phyloP scores from a whole-genome alignment of 2,329 filamentous ascomycete species.

The Penicillium freii region DNA sequence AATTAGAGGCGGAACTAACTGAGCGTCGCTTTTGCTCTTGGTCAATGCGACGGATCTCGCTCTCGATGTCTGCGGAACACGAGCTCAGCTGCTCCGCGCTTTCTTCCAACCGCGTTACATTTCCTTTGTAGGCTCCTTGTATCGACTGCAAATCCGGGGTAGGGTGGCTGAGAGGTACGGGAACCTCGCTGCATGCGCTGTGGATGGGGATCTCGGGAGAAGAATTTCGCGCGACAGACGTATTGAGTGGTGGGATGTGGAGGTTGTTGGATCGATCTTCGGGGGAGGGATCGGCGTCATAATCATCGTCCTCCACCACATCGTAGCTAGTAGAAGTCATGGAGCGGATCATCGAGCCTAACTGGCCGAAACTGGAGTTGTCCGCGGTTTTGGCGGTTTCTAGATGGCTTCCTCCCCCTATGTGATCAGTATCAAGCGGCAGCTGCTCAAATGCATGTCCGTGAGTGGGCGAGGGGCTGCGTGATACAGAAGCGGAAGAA shows the following conservation, averaged over 20 bases:
- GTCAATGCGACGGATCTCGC: slow-evolving; percentile 48
- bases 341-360: slow-evolving; percentile 40
- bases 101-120: slow-evolving; percentile 50
- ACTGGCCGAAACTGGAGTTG: slow-evolving; percentile 21
- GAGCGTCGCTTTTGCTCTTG: slow-evolving; percentile 45
- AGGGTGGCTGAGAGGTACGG: slow-evolving; percentile 48
- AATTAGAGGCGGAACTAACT: slow-evolving; percentile 44
- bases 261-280: slow-evolving; percentile 23
- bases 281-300: slow-evolving; percentile 37
- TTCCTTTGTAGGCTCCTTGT: slow-evolving; percentile 51
- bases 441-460: slow-evolving; percentile 30
- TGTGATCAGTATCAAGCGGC: slow-evolving; percentile 32
- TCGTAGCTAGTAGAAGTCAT: slow-evolving; percentile 44
- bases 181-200: slow-evolving; percentile 41
- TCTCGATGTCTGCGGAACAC: slow-evolving; percentile 45
- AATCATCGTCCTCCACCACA: slow-evolving; percentile 49
- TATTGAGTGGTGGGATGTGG: slow-evolving; percentile 32
- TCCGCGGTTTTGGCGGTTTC: slow-evolving; percentile 30
- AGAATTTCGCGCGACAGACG: slow-evolving; percentile 22
- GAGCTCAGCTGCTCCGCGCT: slow-evolving; percentile 50
- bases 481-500: slow-evolving; percentile 36
- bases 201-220: slow-evolving; percentile 36
- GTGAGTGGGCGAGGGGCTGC: slow-evolving; percentile 30
- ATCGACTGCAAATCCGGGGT: slow-evolving; percentile 51
- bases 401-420: slow-evolving; percentile 30